These are phyloP conservation scores for Suillus fuscotomentosus DNA, from an alignment of 768 basidiomycete genomes.

Conservation along the genomic window DNA sequence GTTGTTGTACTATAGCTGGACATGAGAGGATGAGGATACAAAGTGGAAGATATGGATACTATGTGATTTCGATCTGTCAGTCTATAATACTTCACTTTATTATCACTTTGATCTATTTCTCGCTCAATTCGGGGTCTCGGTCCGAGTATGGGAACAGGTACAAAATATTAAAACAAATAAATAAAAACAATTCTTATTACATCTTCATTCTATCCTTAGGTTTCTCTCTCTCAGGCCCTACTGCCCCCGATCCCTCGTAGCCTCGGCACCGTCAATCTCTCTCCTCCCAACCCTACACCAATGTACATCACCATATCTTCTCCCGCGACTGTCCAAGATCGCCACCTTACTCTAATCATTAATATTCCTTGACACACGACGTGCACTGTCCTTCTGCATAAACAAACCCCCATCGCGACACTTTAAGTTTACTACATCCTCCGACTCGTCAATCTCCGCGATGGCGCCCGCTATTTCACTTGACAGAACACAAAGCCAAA, in stretches of 20 bases:
- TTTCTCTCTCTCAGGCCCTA: not conserved
- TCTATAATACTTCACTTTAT: conserved; percentile 7
- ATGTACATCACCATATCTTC: not conserved
- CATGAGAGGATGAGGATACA: conserved; percentile 12
- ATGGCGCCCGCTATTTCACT: not conserved
- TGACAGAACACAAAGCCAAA: not conserved
- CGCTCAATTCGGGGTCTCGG: conserved; percentile 28
- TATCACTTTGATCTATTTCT: not conserved
- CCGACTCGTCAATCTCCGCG: not conserved
- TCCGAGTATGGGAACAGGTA: conserved; percentile 28
- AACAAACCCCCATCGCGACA: not conserved
- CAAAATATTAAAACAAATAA: not conserved
- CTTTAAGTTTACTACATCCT: not conserved
- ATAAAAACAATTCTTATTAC: not conserved
- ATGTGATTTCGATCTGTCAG: not conserved
- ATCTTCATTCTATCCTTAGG: not conserved
- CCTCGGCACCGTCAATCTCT: not conserved
- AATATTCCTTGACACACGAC: not conserved
- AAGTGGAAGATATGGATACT: not conserved
- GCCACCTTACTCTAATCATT: not conserved
- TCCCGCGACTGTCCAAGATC: not conserved
- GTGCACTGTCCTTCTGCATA: not conserved
- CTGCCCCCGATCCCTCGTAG: not conserved
- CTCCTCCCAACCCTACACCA: not conserved
- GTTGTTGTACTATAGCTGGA: conserved; percentile 26